A percentile compares a stretch with the other conserved stretches of the same genome.
phyloP scores from a whole-genome alignment of 2,329 filamentous ascomycete species.

The Allantophomopsis lycopodina region DNA sequence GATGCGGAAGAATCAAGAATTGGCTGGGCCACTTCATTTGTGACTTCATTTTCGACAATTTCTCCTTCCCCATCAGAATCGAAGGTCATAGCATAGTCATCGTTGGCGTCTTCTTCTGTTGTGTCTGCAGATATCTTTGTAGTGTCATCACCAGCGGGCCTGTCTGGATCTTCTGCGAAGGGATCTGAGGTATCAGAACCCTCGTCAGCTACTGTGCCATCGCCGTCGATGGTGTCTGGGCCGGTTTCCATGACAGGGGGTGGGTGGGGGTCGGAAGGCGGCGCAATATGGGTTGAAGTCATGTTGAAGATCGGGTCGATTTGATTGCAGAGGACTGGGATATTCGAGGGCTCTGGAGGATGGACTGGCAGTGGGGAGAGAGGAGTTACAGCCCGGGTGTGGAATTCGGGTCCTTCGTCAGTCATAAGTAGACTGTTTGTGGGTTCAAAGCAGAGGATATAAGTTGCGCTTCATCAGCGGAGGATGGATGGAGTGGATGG shows the following conservation, averaged over 20 bases:
- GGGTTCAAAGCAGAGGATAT: no score
- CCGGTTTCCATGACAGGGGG: slow-evolving; percentile 4
- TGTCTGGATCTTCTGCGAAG: slow-evolving; percentile 7
- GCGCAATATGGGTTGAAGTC: slow-evolving; percentile 40
- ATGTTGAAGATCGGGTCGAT: slow-evolving; percentile 62
- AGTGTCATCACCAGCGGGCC: slow-evolving; percentile 2
- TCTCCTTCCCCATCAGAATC: slow-evolving; percentile 18
- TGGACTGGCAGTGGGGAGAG: slow-evolving; percentile 60
- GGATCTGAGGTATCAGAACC: slow-evolving; percentile 11
- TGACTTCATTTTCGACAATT: no score
- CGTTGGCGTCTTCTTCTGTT: slow-evolving; percentile 14
- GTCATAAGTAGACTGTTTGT: slow-evolving; percentile 7
- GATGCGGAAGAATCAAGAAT: no score
- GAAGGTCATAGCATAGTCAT: slow-evolving; percentile 23
- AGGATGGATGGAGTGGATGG: no score
- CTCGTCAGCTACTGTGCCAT: not conserved
- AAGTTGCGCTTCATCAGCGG: no score
- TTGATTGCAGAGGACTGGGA: slow-evolving; percentile 56
- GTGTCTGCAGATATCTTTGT: not conserved
- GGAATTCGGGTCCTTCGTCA: slow-evolving; percentile 39
- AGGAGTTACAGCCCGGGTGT: slow-evolving; percentile 52
- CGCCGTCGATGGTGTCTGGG: not conserved
- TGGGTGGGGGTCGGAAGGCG: slow-evolving; percentile 8
- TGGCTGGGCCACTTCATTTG: no score
- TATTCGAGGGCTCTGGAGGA: slow-evolving; percentile 52